Base-by-base conservation (phyloP, 352 stramenopile genomes). In the Phytophthora foliorum region DNA sequence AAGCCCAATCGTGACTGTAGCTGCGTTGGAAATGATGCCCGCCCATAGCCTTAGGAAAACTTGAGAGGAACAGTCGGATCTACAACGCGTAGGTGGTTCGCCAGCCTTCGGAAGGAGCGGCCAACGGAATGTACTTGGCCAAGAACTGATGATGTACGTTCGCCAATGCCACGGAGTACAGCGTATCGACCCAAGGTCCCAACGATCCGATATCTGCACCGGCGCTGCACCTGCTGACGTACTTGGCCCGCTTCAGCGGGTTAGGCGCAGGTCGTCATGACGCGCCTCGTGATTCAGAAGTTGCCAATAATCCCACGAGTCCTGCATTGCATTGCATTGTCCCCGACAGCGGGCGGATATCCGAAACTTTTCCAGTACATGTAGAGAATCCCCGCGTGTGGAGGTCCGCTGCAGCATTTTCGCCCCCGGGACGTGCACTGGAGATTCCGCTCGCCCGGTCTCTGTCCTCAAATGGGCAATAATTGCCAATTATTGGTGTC, bases 401-500 rank as follows among this genome's bases (percentile, higher is more conserved):
- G 34, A n/a, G 34, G 14, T 41, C 8, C 34, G 6, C 34, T 41
- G 13, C 34, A 4, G 11, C 34, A n/a, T 19, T 19, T 42, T 42
- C 34, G 13, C 34, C 34, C 4, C 5, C 34, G 36, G n/a, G 36
- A 9, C 42, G 10, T 13, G 29, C 45, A 13, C 50, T 46, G 45
- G 57, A 64, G 58, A 59, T 41, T 67, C 58, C n/a, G 17, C 4
- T 39, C 45, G 48, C 19, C 38, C 13, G 14, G 54, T 69, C 27
- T 69, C 36, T 65, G 44, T 45, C 44, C 36, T 6, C 29, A 34
- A 34, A 9, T 31, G 27, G 27, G 27, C 27, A 31, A 31, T n/a
- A n/a, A n/a, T n/a, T n/a, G n/a, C n/a, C n/a, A n/a, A n/a, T n/a
- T 48, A 6, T 39, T 69, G 52, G 29, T 64, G 61, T 69, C 61